Base-by-base conservation (phyloP, 768 basidiomycete species). In the Dioszegia hungarica region DNA sequence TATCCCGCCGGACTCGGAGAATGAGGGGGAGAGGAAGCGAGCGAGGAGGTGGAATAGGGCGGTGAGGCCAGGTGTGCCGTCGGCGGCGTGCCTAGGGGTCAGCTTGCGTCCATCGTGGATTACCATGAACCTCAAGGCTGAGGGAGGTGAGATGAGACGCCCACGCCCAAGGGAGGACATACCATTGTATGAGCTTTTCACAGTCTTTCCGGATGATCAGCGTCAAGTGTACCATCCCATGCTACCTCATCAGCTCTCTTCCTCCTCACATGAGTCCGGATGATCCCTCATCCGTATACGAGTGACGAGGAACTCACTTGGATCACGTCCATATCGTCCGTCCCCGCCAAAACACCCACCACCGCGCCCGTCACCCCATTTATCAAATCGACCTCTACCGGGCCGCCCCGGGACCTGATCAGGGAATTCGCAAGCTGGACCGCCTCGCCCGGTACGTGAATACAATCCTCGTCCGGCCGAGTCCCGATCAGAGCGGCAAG, bases 1-100 rank as follows among this genome's bases (percentile, higher is more conserved):
- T 20, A 98, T 82, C 10, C 93, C 94, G 37, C 88, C 91, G 0
- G 92, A 87, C 75, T 99, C 95, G 60, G 91, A 88, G 61, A 88
- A 84, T 58, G 80, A 83, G 0, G 80, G 80, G 55, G 85, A 82
- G 25, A 99, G 79, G 41, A 89, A 82, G 60, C 83, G 84, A 25
- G 87, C 89, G 33, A 97, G 84, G 38, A 95, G 78, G 12, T 81
- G 80, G 43, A 97, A 80, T 15, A 88, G 81, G 57, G 85, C 81
- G 33, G 86, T 83, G 10, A 97, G 82, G 14, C 94, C 94, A 25
- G 82, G 82, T 60, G 84, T 82, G 20, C 88, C 86, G 40, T 80
- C 79, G 0, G 78, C 61, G 62, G 88, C 85, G 25, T 76, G 80
- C 74, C 76, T 76, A 56, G 41, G 12, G 33, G 15, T 49, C 48